Evolutionary conservation across 2,329 filamentous ascomycete species (phyloP).

Genomic region (Aspergillus flavus): DNA sequence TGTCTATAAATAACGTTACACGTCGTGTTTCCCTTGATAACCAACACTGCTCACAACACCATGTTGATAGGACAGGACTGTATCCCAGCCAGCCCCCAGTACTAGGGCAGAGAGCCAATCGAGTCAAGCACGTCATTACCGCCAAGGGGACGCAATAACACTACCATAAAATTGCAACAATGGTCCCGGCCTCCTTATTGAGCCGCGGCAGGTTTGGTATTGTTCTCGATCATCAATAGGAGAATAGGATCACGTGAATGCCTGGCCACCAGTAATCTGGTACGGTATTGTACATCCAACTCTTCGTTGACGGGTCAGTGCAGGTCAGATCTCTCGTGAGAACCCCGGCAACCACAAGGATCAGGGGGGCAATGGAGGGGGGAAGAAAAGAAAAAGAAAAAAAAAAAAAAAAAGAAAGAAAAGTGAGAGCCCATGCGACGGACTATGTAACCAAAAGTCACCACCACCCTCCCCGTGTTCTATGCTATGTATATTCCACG

Average conservation of each 20-base stretch:
- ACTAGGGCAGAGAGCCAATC: not conserved
- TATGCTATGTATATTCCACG: not conserved
- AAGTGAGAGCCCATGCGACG: not conserved
- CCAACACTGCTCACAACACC: constrained; percentile 1
- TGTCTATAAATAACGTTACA: constrained; percentile 2
- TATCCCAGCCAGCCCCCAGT: not conserved
- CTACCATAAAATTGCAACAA: constrained; percentile 15
- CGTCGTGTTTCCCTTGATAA: not conserved
- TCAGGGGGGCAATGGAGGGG: not conserved
- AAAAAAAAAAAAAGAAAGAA: not conserved
- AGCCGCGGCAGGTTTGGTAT: constrained; percentile 14
- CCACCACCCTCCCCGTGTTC: not conserved
- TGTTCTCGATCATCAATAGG: constrained; percentile 26
- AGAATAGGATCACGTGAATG: constrained; percentile 22
- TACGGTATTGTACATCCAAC: not conserved
- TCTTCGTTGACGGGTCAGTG: not conserved
- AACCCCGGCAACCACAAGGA: not conserved
- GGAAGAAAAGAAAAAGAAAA: not conserved
- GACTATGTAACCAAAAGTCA: not conserved
- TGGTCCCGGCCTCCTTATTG: constrained; percentile 10
- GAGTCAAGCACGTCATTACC: not conserved
- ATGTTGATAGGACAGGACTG: not conserved
- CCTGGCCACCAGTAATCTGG: not conserved
- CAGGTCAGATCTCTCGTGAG: too few relatives aligned
- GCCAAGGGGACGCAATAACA: not conserved